Base-by-base conservation (phyloP, 2,329 filamentous ascomycete genomes). In the Aspergillus versicolor region DNA sequence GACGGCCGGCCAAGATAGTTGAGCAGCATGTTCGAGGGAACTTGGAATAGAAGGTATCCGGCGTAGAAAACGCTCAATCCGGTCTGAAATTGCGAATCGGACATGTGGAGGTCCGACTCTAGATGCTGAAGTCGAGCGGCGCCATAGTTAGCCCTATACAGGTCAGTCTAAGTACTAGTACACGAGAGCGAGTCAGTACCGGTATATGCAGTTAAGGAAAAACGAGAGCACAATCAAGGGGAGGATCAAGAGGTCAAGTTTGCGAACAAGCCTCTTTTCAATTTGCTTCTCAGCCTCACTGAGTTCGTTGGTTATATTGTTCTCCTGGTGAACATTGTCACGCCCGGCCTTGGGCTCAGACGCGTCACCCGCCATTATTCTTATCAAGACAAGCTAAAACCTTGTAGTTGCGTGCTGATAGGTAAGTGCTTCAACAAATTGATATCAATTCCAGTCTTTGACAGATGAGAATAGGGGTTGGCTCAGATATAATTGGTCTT, bases 11-110 rank as follows among this genome's bases (percentile, higher is more conserved):
- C 71, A 17, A 65, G 56, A 51, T 71, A 51, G 49, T 63, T 63
- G 37, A 76, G 66, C 17, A 75, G 49, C 30, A 73, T 57, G 58
- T 76, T 78, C 52, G 72, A 77, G 0, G 78, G 77, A 2, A 75
- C 72, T 45, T 67, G 67, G 60, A 67, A 68, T 22, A 70, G 52
- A 50, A 75, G 70, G 52, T 74, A 73, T n/a, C 63, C 69, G 17
- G 73, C 68, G 56, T 74, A 74, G 30, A 74, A 67, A 27, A 75
- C 67, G 4, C 69, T 70, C 4, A 75, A 61, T 27, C 70, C 70
- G 3, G 67, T 67, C 58, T 72, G 65, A 44, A 72, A 75, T 44
- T 75, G 61, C 9, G 64, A 50, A 19, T 58, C 66, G 2, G 54
- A 61, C 49, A 75, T 63, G 5, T 65, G 57, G n/a, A 75, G 63